Base-by-base conservation (phyloP, 306 rosid species). In the Corylus americana region DNA sequence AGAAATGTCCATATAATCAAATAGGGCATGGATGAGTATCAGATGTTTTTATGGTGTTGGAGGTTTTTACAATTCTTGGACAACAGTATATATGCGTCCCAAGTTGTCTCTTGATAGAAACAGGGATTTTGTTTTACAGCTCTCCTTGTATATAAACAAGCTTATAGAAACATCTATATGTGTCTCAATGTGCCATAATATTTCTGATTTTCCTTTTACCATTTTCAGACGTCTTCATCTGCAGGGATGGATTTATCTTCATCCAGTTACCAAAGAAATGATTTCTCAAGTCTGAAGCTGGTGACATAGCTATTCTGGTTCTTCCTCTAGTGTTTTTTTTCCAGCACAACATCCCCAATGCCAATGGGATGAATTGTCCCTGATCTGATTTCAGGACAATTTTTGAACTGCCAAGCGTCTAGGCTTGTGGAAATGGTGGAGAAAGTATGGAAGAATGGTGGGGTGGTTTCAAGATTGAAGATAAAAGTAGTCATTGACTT, bases 61-160 rank as follows among this genome's bases (percentile, higher is more conserved):
- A 39, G 39, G 29, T 17, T 42, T 42, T 68, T 42, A 5, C 1
- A 68, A 68, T 68, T 68, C 76, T 61, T 57, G 20, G 51, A 81
- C 55, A 71, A 77, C 67, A n/a, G 44, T 63, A 25, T 50, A 29
- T 71, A 29, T 71, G 70, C 57, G 9, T 75, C 59, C 49, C 82
- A 17, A 61, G 11, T 11, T 53, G 44, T 61, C 50, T 58, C 61
- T 14, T 59, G 74, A 48, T 51, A 27, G 71, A 54, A 70, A 57
- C 47, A 1, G 31, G 39, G 61, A 68, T 44, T 78, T 68, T 55
- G 31, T 37, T 70, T 55, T 57, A 70, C 81, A 77, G 67, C 66
- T 67, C 67, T 62, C 74, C 71, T 77, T 87, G 88, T 84, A 81
- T 88, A 81, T 86, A 68, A 73, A 74, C 69, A 72, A 64, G 49